A percentile compares a stretch with the other conserved stretches of the same genome.
Evolutionary conservation across 164 flowering plant genomes (phyloP).

Genomic region (Piper betle): DNA sequence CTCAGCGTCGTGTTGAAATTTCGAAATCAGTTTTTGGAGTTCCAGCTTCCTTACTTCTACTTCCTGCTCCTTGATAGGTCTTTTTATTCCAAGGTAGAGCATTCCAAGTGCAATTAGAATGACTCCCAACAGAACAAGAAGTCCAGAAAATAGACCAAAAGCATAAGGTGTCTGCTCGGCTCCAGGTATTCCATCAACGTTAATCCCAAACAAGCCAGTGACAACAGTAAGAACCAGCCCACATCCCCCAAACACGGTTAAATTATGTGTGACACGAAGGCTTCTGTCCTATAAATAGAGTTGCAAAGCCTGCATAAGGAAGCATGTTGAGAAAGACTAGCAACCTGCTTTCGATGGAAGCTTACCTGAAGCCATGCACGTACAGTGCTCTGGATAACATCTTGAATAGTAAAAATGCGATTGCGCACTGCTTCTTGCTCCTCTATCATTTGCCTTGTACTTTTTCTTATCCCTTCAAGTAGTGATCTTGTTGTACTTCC

Average conservation of each 20-base stretch:
- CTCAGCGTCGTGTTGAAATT: conserved; percentile 94
- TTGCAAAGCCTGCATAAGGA: not conserved
- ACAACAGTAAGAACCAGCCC: conserved; percentile 82
- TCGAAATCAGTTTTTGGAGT: conserved; percentile 66
- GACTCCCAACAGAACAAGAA: conserved; percentile 43
- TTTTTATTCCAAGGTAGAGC: conserved; percentile 61
- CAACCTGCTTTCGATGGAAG: not conserved
- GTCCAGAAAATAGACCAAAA: conserved; percentile 56
- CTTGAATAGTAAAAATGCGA: conserved; percentile 92
- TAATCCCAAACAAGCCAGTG: conserved; percentile 89
- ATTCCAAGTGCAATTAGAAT: conserved; percentile 51
- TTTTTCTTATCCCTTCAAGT: conserved; percentile 66
- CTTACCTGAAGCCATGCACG: conserved; percentile 93
- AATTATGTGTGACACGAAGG: conserved; percentile 74
- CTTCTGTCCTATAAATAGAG: conserved; percentile 57
- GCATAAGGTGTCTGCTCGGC: conserved; percentile 63
- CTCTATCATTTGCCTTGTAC: conserved; percentile 85
- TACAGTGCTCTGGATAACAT: conserved; percentile 88
- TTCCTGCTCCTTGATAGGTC: conserved; percentile 48
- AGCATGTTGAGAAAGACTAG: not conserved
- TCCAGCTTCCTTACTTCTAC: conserved; percentile 73
- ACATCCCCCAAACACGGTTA: conserved; percentile 87
- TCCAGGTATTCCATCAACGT: conserved; percentile 95
- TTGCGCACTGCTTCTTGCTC: conserved; percentile 99
- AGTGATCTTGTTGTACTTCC: conserved; percentile 40